Conservation (phyloP, 805 yeast species). For the Metschnikowia reukaufii region DNA sequence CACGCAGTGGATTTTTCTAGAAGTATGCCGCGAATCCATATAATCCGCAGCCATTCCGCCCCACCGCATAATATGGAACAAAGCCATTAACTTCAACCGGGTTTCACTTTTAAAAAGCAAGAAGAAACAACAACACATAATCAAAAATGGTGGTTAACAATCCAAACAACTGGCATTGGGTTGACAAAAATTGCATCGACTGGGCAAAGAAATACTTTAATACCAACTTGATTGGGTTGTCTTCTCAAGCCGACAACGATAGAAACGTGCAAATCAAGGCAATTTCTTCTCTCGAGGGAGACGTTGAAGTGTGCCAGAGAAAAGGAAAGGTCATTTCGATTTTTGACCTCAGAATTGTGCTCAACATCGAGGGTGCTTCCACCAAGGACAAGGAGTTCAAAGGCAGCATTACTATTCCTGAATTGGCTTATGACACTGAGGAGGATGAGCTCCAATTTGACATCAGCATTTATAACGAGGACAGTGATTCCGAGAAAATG, state of each 20-base stretch:
- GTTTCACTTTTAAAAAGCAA: too few species aligned
- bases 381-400: slow-evolving; percentile 37
- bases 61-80: neutral
- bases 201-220: slow-evolving; percentile 84
- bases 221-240: slow-evolving; percentile 54
- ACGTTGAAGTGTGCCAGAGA: slow-evolving; percentile 94
- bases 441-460: slow-evolving; percentile 84
- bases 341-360: slow-evolving; percentile 72
- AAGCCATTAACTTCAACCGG: too few species aligned
- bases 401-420: slow-evolving; percentile 86
- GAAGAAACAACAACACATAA: neutral
- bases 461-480: slow-evolving; percentile 61
- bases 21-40: slow-evolving; percentile 7
- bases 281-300: slow-evolving; percentile 78
- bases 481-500: slow-evolving; percentile 47
- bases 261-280: slow-evolving; percentile 37
- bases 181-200: slow-evolving; percentile 90
- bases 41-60: slow-evolving; percentile 1
- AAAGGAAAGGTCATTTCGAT: slow-evolving; percentile 94
- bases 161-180: slow-evolving; percentile 99
- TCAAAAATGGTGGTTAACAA: slow-evolving; percentile 82
- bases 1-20: slow-evolving; percentile 11
- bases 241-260: slow-evolving; percentile 31
- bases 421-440: slow-evolving; percentile 89
- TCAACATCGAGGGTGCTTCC: slow-evolving; percentile 53